Percentiles rank a stretch among this genome's conserved stretches.
Evolutionary conservation across 768 basidiomycete species (phyloP).

Genomic region (Cystobasidiopsis lactophilus): DNA sequence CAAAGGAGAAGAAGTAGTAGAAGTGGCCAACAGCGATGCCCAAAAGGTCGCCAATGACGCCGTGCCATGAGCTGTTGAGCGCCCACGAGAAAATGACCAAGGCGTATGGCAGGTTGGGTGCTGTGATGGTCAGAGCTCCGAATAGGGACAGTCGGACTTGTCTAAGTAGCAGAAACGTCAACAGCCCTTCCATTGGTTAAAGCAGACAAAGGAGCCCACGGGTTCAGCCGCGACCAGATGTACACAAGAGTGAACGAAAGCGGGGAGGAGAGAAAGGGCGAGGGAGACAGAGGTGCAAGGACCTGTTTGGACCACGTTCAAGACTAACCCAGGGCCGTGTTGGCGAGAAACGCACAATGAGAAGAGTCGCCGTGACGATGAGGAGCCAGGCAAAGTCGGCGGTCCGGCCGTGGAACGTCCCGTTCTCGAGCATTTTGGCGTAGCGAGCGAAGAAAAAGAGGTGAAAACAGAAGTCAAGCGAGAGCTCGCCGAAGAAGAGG

Average conservation of each 20-base stretch:
- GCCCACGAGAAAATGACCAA: conserved; percentile 55
- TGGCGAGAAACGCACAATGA: conserved; percentile 42
- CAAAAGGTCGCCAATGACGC: conserved; percentile 55
- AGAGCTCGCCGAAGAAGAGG: conserved; percentile 70
- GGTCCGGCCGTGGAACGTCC: conserved; percentile 67
- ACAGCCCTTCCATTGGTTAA: not conserved
- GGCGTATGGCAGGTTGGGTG: conserved; percentile 80
- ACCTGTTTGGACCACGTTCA: conserved; percentile 10
- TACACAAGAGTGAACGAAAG: conserved; percentile 50
- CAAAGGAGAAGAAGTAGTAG: conserved; percentile 25
- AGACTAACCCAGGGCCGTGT: not conserved
- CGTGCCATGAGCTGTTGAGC: conserved; percentile 36
- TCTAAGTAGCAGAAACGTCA: not conserved
- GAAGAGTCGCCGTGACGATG: conserved; percentile 55
- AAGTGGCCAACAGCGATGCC: conserved; percentile 74
- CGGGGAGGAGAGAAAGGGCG: conserved; percentile 40
- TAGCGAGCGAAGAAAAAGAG: conserved; percentile 99
- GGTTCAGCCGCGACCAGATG: conserved; percentile 86
- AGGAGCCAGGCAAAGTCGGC: conserved; percentile 95
- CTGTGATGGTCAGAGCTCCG: conserved; percentile 79
- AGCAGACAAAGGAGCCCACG: conserved; percentile 27
- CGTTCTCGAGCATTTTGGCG: conserved; percentile 88
- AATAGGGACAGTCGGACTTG: conserved; percentile 80
- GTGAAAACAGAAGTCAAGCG: conserved; percentile 85
- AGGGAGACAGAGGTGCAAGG: conserved; percentile 14